Base-by-base conservation (phyloP, 2,329 filamentous ascomycete species). In the Diplodia corticola region DNA sequence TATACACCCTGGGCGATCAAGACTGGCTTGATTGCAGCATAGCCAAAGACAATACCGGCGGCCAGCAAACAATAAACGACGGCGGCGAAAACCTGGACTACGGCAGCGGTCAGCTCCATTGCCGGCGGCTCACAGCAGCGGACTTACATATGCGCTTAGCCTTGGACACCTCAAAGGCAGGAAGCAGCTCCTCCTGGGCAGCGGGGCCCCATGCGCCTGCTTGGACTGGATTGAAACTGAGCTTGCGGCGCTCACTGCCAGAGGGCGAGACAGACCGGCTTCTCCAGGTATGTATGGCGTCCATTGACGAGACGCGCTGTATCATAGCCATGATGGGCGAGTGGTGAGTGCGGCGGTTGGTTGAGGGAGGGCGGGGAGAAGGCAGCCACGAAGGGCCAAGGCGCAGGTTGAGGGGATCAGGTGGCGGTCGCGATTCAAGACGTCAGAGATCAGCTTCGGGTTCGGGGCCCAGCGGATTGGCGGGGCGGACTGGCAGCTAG, bases 81-180 rank as follows among this genome's bases (percentile, higher is more conserved):
- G 5, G 88, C 89, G 54, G 86, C 80, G 48, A 79, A 78, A n/a
- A 93, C 86, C 79, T 94, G 91, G 17, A 85, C 89, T 92, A 71
- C 66, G 37, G 12, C 46, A 6, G 24, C 46, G 3, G 54, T 66
- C 48, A 66, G 55, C 28, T 33, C 22, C 44, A 17, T 33, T 40
- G 24, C 17, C 15, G 17, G 17, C 9, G 44, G 17, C 15, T 7
- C 15, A 26, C 30, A 5, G 20, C 26, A 1, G 5, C 9, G 51
- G 46, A 76, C 82, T 74, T 75, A 86, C 84, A 70, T 67, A 86
- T 80, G 69, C 85, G 78, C 72, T 82, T 86, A 67, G 78, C 76
- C 66, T 80, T 82, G 68, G 81, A 80, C 33, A 87, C 83, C 73
- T 88, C 84, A 70, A 84, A 86, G 1, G 84, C 84, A 60, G 76